phyloP scores from a whole-genome alignment of 2,329 filamentous ascomycete species.

The Pseudomassariella vexata region DNA sequence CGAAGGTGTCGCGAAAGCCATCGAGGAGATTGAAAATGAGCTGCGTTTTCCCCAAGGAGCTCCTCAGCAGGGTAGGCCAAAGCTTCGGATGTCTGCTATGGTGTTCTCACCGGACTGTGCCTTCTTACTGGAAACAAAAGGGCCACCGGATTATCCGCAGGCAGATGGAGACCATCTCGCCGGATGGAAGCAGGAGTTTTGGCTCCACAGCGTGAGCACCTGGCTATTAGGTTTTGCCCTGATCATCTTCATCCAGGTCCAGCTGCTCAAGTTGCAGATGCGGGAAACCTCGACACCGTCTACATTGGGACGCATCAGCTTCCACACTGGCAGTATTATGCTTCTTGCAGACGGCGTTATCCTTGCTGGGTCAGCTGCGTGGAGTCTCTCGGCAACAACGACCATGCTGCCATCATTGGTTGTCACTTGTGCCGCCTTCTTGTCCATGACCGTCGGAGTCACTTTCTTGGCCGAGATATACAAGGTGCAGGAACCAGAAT shows the following conservation, averaged over 20 bases:
- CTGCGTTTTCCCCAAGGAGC: constrained; percentile 56
- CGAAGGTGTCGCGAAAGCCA: constrained; percentile 31
- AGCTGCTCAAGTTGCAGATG: constrained; percentile 58
- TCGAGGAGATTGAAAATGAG: constrained; percentile 56
- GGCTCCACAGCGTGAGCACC: constrained; percentile 49
- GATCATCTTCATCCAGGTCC: constrained; percentile 55
- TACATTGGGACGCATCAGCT: constrained; percentile 60
- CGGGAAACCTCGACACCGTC: constrained; percentile 62
- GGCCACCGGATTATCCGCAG: constrained; percentile 49
- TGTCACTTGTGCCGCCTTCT: constrained; percentile 45
- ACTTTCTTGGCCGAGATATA: constrained; percentile 56
- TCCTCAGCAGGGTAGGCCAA: constrained; percentile 48
- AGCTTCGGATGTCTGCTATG: constrained; percentile 55
- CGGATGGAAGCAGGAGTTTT: constrained; percentile 57
- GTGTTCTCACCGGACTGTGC: constrained; percentile 65
- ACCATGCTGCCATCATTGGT: constrained; percentile 53
- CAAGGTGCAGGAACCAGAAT: constrained; percentile 54
- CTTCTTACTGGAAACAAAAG: constrained; percentile 60
- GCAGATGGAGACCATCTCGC: constrained; percentile 49
- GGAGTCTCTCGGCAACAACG: constrained; percentile 49
- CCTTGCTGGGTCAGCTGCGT: constrained; percentile 50
- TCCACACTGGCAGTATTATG: constrained; percentile 57
- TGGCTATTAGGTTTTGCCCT: constrained; percentile 52
- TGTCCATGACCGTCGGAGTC: constrained; percentile 52
- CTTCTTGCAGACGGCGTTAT: constrained; percentile 56